Percentiles rank a stretch among this genome's conserved stretches.
These are phyloP conservation scores for Tulasnella sp. DNA, from an alignment of 768 basidiomycete genomes.

Conservation along the genomic window DNA sequence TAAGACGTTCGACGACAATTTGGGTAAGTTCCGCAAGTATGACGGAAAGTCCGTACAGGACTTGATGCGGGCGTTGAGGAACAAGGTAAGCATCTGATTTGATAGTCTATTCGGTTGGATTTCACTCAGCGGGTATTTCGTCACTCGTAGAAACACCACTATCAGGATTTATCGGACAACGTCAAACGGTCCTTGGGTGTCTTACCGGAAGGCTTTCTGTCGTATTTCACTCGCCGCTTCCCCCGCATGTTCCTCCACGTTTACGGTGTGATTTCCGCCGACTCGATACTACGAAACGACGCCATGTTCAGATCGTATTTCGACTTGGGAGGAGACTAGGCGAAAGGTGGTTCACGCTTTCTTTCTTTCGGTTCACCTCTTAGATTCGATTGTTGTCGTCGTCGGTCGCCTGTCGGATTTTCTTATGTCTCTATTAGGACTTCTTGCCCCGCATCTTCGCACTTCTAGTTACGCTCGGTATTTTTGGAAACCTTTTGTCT, in stretches of 20 bases:
- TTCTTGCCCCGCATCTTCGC: too few relatives aligned
- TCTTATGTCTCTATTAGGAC: too few relatives aligned
- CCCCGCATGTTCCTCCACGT: constrained; percentile 88
- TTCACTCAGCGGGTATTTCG: background rate
- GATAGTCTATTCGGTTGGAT: background rate
- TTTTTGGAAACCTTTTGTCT: too few relatives aligned
- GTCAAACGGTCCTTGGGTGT: constrained; percentile 80
- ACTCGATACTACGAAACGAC: constrained; percentile 57
- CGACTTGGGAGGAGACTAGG: constrained; percentile 35
- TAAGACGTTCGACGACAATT: constrained; percentile 80
- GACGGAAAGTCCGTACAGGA: constrained; percentile 87
- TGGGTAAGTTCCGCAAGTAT: constrained; percentile 97
- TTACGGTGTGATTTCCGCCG: constrained; percentile 61
- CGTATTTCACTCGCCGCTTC: constrained; percentile 90
- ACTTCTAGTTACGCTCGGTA: too few relatives aligned
- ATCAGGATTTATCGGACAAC: constrained; percentile 89
- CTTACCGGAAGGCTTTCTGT: constrained; percentile 84
- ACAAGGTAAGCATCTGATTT: constrained; percentile 54
- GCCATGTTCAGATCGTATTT: constrained; percentile 89
- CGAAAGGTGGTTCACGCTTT: too few relatives aligned
- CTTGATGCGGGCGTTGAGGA: constrained; percentile 79
- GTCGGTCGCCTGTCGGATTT: too few relatives aligned
- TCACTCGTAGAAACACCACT: constrained; percentile 75
- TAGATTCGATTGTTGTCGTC: too few relatives aligned
- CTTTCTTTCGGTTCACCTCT: too few relatives aligned